phyloP scores from a whole-genome alignment of 2,329 filamentous ascomycete species.

The Tolypocladium pustulatum region DNA sequence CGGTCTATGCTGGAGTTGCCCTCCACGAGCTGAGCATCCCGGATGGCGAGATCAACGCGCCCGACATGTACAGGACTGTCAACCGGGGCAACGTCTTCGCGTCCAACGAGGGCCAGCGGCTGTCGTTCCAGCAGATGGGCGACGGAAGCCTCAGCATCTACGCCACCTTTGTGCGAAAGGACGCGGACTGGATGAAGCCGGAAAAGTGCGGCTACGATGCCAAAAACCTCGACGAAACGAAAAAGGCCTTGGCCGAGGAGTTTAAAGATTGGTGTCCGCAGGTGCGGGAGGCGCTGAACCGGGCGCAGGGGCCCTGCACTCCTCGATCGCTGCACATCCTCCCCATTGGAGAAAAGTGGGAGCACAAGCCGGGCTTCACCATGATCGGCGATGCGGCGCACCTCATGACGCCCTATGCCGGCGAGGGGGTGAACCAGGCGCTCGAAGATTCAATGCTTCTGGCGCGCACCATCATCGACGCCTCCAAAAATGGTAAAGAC shows the following conservation, averaged over 20 bases:
- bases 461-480: slow-evolving; percentile 28
- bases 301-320: slow-evolving; percentile 26
- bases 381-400: slow-evolving; percentile 51
- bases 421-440: slow-evolving; percentile 48
- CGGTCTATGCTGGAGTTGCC: slow-evolving; percentile 34
- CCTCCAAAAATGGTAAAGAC: slow-evolving; percentile 10
- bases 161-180: slow-evolving; percentile 24
- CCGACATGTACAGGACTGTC: slow-evolving; percentile 31
- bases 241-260: slow-evolving; percentile 24
- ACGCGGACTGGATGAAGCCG: slow-evolving; percentile 24
- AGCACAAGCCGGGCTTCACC: slow-evolving; percentile 35
- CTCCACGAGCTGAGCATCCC: slow-evolving; percentile 30
- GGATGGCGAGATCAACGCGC: slow-evolving; percentile 28
- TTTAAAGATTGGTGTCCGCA: slow-evolving; percentile 30
- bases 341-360: slow-evolving; percentile 38
- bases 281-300: slow-evolving; percentile 29
- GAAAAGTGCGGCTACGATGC: slow-evolving; percentile 34
- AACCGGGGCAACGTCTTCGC: slow-evolving; percentile 37
- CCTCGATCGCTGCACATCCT: slow-evolving; percentile 41
- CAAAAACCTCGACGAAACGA: slow-evolving; percentile 24
- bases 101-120: slow-evolving; percentile 27
- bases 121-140: slow-evolving; percentile 31
- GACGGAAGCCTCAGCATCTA: slow-evolving; percentile 35
- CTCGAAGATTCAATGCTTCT: slow-evolving; percentile 44
- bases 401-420: slow-evolving; percentile 46